phyloP scores from a whole-genome alignment of 306 rosid species.

The Myrica gale region DNA sequence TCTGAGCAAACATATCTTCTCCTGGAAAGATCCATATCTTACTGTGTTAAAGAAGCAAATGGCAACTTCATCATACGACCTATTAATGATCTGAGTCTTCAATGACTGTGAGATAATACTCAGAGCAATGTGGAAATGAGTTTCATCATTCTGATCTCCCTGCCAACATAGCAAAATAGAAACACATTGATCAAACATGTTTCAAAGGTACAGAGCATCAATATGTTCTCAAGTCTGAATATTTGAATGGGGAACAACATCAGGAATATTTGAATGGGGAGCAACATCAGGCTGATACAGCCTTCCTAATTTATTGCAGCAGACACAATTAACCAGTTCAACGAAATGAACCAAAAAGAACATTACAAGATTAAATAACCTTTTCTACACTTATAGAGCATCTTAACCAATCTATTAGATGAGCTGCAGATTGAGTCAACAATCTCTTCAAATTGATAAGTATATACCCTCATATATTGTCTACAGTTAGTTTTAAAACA shows the following conservation, averaged over 20 bases:
- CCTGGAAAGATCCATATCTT: slow-evolving; percentile 22
- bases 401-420: background rate
- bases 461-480: background rate
- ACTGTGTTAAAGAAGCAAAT: slow-evolving; percentile 92
- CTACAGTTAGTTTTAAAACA: background rate
- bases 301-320: background rate
- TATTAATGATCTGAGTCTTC: slow-evolving; percentile 69
- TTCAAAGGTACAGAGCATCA: background rate
- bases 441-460: background rate
- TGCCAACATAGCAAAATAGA: slow-evolving; percentile 26
- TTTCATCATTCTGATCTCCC: slow-evolving; percentile 45
- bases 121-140: slow-evolving; percentile 71
- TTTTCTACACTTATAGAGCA: background rate
- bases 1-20: background rate
- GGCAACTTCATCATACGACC: slow-evolving; percentile 77
- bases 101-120: slow-evolving; percentile 63
- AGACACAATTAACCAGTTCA: background rate
- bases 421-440: background rate
- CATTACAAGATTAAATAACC: background rate
- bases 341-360: background rate
- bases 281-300: background rate
- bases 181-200: background rate
- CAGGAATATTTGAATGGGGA: background rate
- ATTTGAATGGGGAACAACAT: background rate
- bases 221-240: background rate